Evolutionary conservation across 371 early-diverging fungal species (phyloP).

Genomic region (Synchytrium microbalum): DNA sequence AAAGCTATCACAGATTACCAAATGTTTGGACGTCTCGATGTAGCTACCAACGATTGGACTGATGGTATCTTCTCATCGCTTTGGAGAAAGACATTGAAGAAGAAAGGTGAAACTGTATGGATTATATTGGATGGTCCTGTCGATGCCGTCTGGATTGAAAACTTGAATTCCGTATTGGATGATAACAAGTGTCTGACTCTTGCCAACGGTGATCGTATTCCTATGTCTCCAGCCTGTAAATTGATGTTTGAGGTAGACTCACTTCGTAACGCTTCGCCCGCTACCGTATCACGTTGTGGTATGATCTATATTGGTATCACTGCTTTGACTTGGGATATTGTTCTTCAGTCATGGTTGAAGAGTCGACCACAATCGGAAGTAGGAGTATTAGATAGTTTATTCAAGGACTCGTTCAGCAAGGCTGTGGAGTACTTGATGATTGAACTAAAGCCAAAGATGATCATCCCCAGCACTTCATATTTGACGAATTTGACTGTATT

Average conservation of each 20-base stretch:
- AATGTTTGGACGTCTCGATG: constrained; percentile 57
- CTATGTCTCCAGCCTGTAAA: constrained; percentile 53
- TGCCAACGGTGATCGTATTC: constrained; percentile 60
- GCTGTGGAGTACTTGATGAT: constrained; percentile 30
- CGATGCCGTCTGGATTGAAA: constrained; percentile 65
- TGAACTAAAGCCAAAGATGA: constrained; percentile 54
- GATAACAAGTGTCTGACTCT: constrained; percentile 60
- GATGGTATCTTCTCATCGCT: constrained; percentile 57
- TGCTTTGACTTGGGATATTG: constrained; percentile 53
- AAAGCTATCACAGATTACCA: constrained; percentile 58
- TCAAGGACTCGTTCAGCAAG: constrained; percentile 38
- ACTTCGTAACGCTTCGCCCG: constrained; percentile 49
- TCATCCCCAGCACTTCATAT: constrained; percentile 39
- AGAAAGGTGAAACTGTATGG: constrained; percentile 52
- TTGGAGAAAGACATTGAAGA: constrained; percentile 54
- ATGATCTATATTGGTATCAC: constrained; percentile 59
- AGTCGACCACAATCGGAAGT: constrained; percentile 37
- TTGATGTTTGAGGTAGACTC: constrained; percentile 54
- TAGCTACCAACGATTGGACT: constrained; percentile 61
- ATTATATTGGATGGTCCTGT: constrained; percentile 60
- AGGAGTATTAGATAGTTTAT: constrained; percentile 41
- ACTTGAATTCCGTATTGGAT: constrained; percentile 59
- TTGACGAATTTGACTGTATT: constrained; percentile 41
- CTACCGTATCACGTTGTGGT: constrained; percentile 56
- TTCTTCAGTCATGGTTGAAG: constrained; percentile 52